Evolutionary conservation across 2,329 filamentous ascomycete genomes (phyloP).

Genomic region (Penicillium sp.): DNA sequence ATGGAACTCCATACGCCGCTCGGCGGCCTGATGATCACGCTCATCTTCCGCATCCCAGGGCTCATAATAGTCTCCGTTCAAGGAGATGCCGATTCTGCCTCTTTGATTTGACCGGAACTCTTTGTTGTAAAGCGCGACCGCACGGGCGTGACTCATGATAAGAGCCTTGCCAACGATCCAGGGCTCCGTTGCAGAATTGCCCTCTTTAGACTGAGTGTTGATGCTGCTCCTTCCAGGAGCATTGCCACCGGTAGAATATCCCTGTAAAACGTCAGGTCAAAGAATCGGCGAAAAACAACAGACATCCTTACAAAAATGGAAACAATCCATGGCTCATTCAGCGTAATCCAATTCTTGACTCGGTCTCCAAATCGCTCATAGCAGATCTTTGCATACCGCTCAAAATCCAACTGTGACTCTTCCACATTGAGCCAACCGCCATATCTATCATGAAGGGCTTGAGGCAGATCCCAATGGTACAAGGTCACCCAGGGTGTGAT

Average conservation of each 20-base stretch:
- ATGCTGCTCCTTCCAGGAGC: conserved; percentile 28
- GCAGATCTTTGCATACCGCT: conserved; percentile 43
- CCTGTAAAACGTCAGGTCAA: conserved; percentile 1
- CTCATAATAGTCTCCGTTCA: conserved; percentile 32
- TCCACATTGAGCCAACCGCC: conserved; percentile 32
- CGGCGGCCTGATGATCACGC: conserved; percentile 24
- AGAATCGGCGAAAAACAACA: not conserved
- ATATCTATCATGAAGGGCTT: conserved; percentile 40
- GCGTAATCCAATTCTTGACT: conserved; percentile 45
- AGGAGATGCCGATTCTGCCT: conserved; percentile 22
- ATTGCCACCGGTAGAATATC: conserved; percentile 25
- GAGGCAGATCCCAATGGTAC: conserved; percentile 47
- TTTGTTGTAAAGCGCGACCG: conserved; percentile 23
- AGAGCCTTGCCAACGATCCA: conserved; percentile 30
- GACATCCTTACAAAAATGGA: conserved; percentile 21
- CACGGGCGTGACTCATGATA: conserved; percentile 30
- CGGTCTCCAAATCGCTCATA: conserved; percentile 43
- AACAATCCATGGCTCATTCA: conserved; percentile 44
- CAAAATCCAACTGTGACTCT: conserved; percentile 39
- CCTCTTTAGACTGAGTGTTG: conserved; percentile 15
- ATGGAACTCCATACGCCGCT: conserved; percentile 31
- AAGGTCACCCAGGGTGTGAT: conserved; percentile 48
- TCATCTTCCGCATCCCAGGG: conserved; percentile 26
- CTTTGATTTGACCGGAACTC: conserved; percentile 25
- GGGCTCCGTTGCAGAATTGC: conserved; percentile 27